phyloP scores from a whole-genome alignment of 2,329 filamentous ascomycete species.

The Aspergillus sp. region DNA sequence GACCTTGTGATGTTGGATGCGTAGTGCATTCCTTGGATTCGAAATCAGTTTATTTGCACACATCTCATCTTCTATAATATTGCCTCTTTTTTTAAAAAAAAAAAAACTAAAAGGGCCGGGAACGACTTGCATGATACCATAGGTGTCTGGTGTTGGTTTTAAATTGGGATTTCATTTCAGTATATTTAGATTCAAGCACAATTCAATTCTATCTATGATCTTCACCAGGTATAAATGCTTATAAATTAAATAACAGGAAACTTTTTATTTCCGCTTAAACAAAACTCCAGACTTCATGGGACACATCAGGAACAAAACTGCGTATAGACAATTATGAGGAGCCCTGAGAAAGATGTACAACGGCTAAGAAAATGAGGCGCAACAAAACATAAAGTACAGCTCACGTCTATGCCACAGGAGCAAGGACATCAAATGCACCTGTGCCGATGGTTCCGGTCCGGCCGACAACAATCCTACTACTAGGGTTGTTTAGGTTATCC shows the following conservation, averaged over 20 bases:
- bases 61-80: slow-evolving; percentile 7
- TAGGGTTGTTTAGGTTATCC: slow-evolving; percentile 84
- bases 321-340: slow-evolving; percentile 26
- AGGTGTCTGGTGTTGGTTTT: slow-evolving; percentile 23
- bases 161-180: slow-evolving; percentile 7
- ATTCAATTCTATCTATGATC: neutral
- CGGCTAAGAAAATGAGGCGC: slow-evolving; percentile 15
- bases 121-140: slow-evolving; percentile 25
- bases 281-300: slow-evolving; percentile 39
- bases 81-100: neutral
- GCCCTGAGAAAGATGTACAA: slow-evolving; percentile 20
- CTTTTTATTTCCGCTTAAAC: slow-evolving; percentile 37
- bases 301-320: slow-evolving; percentile 31
- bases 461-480: slow-evolving; percentile 84
- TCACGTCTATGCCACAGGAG: slow-evolving; percentile 44
- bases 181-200: neutral
- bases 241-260: slow-evolving; percentile 29
- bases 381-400: slow-evolving; percentile 9
- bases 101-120: slow-evolving; percentile 17
- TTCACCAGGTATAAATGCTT: slow-evolving; percentile 13
- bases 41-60: neutral
- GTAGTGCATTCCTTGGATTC: slow-evolving; percentile 18
- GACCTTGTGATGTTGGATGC: slow-evolving; percentile 44
- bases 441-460: slow-evolving; percentile 81
- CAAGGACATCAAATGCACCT: slow-evolving; percentile 84